Percentiles rank a stretch among this genome's conserved stretches.
phyloP scores from a whole-genome alignment of 495 filamentous ascomycete species.

The Lophiostoma macrostomum region DNA sequence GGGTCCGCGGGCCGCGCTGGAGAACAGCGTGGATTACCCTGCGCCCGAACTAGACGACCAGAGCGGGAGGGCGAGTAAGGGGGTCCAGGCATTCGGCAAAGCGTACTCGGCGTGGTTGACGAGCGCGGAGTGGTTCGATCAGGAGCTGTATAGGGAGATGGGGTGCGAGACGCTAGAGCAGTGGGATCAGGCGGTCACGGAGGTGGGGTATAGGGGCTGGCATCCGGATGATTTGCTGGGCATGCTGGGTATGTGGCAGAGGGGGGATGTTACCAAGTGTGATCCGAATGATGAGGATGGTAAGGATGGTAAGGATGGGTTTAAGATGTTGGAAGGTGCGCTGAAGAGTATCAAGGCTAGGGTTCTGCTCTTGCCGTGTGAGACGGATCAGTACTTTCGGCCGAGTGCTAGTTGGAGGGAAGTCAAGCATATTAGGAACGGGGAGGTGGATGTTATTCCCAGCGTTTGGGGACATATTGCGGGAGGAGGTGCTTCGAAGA shows the following conservation, averaged over 20 bases:
- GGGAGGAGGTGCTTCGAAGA: conserved; percentile 43
- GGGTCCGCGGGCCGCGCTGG: conserved; percentile 46
- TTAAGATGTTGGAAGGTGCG: too few relatives aligned
- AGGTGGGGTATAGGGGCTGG: neutral
- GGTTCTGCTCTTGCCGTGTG: conserved; percentile 46
- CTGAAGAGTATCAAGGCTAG: conserved; percentile 42
- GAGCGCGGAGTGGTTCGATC: conserved; percentile 44
- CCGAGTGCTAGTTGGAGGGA: conserved; percentile 42
- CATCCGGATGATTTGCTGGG: neutral
- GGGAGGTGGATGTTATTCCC: conserved; percentile 42
- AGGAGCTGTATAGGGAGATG: conserved; percentile 41
- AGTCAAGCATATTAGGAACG: conserved; percentile 17
- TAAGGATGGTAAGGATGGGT: too few relatives aligned
- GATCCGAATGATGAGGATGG: too few relatives aligned
- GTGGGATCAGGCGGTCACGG: neutral
- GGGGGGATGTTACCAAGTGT: neutral
- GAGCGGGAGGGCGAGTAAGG: conserved; percentile 7
- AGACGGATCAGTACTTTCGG: conserved; percentile 50
- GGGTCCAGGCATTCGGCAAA: conserved; percentile 45
- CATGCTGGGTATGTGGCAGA: neutral
- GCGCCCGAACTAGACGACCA: conserved; percentile 11
- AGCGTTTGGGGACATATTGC: conserved; percentile 51
- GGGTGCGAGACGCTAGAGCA: conserved; percentile 34
- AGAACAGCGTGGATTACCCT: conserved; percentile 44
- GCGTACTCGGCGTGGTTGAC: conserved; percentile 48